Base-by-base conservation (phyloP, 441 rosid genomes). In the Flueggea neowawraea region DNA sequence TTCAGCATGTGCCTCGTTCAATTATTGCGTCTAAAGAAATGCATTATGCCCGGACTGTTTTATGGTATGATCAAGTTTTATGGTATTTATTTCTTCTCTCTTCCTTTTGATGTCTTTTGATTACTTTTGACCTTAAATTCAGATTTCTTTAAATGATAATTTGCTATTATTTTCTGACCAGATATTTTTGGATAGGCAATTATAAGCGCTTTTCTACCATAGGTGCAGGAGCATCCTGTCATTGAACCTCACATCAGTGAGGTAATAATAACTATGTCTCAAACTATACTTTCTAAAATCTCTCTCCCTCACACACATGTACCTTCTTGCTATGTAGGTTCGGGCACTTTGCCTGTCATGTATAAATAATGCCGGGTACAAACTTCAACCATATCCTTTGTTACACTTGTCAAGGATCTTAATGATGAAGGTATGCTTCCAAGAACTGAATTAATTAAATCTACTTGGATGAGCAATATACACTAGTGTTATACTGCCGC, bases 331-430 rank as follows among this genome's bases (percentile, higher is more conserved):
- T 47, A 54, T 69, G 44, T 72, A 90, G 98, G 79, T 90, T 66
- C 84, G 91, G 55, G 82, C 76, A 5, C 62, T 85, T 14, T 89
- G 84, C 16, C 58, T 93, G 57, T 77, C 85, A 31, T 84, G 80
- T 70, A 78, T 93, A 65, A 86, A 93, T 69, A 82, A 64, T 75
- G 81, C 78, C 31, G 75, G 96, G 75, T 93, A 93, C 81, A 90
- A 90, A 82, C 96, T 88, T 75, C 97, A 93, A 68, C 98, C 98
- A 1, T 90, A 86, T 80, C 95, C 95, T 45, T 63, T 90, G 64
- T 9, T 58, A 1, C 82, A 68, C 32, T 57, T 93, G 64, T 90
- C 98, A 22, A 77, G 76, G 58, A 76, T 84, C 47, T 70, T 93
- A 80, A 71, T 75, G 79, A 86, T 93, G 96, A 77, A 81, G 91